Evolutionary conservation across 805 yeast genomes (phyloP).

Genomic region (Jamesozyma lodderae): DNA sequence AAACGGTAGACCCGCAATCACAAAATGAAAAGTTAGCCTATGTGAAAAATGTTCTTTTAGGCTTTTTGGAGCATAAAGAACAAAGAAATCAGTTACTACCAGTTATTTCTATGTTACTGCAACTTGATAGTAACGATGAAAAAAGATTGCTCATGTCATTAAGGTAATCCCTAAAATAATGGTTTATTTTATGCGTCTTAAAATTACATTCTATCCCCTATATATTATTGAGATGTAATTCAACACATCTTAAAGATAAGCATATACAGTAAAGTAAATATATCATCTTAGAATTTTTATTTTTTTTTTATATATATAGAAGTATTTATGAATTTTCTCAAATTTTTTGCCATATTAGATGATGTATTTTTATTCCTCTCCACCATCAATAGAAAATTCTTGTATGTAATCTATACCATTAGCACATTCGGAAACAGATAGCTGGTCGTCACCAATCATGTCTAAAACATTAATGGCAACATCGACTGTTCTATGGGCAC

Average conservation of each 20-base stretch:
- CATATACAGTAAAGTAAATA: too few species aligned
- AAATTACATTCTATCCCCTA: too few species aligned
- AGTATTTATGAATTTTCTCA: too few species aligned
- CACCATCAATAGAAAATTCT: too few species aligned
- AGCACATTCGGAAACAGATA: constrained; percentile 73
- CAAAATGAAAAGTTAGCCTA: constrained; percentile 54
- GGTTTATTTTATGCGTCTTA: too few species aligned
- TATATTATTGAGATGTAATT: too few species aligned
- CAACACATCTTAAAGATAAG: too few species aligned
- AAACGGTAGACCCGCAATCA: constrained; percentile 7
- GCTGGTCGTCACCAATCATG: constrained; percentile 50
- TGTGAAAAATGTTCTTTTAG: constrained; percentile 80
- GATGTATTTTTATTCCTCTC: background rate
- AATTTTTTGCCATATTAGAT: too few species aligned
- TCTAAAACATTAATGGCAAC: constrained; percentile 53
- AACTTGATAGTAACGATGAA: constrained; percentile 63
- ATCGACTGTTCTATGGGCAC: constrained; percentile 53
- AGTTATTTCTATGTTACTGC: constrained; percentile 67
- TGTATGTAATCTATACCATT: constrained; percentile 56
- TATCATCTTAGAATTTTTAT: too few species aligned
- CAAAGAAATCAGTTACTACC: constrained; percentile 81
- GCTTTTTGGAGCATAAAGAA: constrained; percentile 87
- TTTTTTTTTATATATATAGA: too few species aligned
- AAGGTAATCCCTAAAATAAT: constrained; percentile 14
- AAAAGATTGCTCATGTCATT: constrained; percentile 53